These are phyloP conservation scores for Zygoascus sp. DNA, from an alignment of 1,139 yeast genomes.

Conservation along the genomic window DNA sequence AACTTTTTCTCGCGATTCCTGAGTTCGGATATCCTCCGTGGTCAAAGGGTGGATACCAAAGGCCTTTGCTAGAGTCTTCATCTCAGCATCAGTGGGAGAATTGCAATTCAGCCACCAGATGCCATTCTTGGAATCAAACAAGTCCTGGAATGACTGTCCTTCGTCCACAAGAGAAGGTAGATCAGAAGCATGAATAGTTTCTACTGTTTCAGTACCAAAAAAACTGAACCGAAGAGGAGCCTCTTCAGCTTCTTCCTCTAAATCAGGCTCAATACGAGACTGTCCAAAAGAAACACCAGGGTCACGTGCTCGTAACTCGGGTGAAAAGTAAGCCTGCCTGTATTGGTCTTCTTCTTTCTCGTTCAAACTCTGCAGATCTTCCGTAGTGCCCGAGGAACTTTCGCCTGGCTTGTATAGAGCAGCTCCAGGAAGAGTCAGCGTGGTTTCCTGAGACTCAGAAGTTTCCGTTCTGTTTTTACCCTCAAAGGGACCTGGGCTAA, in stretches of 20 bases:
- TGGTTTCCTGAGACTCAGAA: conserved; percentile 3
- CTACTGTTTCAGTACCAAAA: conserved; percentile 75
- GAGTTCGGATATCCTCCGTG: conserved; percentile 88
- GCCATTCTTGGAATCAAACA: conserved; percentile 60
- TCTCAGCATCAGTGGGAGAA: conserved; percentile 92
- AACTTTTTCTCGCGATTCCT: conserved; percentile 92
- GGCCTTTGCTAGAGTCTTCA: conserved; percentile 84
- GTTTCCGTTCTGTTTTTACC: neutral
- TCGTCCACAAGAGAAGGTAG: conserved; percentile 66
- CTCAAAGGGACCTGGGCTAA: neutral
- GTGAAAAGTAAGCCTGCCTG: neutral
- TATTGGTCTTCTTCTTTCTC: neutral
- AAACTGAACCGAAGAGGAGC: conserved; percentile 61
- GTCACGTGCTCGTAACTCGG: neutral
- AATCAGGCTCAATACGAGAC: conserved; percentile 6
- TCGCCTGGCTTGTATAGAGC: neutral
- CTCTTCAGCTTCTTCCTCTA: neutral
- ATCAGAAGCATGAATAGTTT: conserved; percentile 86
- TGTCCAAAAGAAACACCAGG: conserved; percentile 8
- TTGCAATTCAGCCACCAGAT: conserved; percentile 83
- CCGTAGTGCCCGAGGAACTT: neutral
- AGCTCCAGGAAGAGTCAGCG: neutral
- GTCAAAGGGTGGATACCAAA: conserved; percentile 95
- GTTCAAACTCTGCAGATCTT: neutral
- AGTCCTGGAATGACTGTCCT: conserved; percentile 57